These are phyloP conservation scores for Nothopassalora personata DNA, from an alignment of 2,329 filamentous ascomycete species.

Conservation along the genomic window DNA sequence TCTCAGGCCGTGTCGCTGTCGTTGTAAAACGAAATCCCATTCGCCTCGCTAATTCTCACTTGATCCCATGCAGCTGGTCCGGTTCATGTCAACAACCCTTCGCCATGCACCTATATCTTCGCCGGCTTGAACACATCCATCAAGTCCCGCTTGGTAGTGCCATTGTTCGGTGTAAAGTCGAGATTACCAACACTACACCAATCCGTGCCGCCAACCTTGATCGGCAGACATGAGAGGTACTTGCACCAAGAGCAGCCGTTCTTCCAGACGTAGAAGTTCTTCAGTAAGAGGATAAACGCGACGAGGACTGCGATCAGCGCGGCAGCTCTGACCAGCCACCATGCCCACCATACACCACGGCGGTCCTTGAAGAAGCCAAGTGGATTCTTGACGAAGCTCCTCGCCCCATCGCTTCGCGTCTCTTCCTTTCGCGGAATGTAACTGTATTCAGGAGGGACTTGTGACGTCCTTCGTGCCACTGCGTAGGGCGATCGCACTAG, in stretches of 20 bases:
- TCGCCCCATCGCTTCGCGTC: constrained; percentile 28
- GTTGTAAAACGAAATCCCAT: background rate
- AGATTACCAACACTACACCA: constrained; percentile 57
- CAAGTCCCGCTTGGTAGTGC: constrained; percentile 14
- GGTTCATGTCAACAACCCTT: background rate
- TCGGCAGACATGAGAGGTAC: constrained; percentile 80
- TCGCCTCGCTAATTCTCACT: constrained; percentile 11
- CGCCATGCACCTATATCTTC: background rate
- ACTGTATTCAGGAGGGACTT: constrained; percentile 17
- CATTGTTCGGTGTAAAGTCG: constrained; percentile 29
- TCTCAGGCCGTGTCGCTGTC: background rate
- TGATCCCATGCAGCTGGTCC: background rate
- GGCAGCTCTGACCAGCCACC: constrained; percentile 83
- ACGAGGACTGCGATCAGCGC: constrained; percentile 75
- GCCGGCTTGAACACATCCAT: constrained; percentile 9
- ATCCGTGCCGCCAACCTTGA: constrained; percentile 46
- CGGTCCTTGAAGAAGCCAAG: constrained; percentile 82
- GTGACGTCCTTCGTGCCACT: constrained; percentile 23
- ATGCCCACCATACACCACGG: constrained; percentile 93
- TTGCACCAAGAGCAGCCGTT: constrained; percentile 87
- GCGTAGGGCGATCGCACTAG: constrained; percentile 82
- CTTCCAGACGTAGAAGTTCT: constrained; percentile 82
- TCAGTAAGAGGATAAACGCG: constrained; percentile 77
- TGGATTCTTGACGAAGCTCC: constrained; percentile 46
- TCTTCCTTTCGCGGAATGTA: constrained; percentile 15